A percentile compares a stretch with the other conserved stretches of the same genome.
phyloP scores from a whole-genome alignment of 192 early-diverging fungal genomes.

The Coemansia sp. region DNA sequence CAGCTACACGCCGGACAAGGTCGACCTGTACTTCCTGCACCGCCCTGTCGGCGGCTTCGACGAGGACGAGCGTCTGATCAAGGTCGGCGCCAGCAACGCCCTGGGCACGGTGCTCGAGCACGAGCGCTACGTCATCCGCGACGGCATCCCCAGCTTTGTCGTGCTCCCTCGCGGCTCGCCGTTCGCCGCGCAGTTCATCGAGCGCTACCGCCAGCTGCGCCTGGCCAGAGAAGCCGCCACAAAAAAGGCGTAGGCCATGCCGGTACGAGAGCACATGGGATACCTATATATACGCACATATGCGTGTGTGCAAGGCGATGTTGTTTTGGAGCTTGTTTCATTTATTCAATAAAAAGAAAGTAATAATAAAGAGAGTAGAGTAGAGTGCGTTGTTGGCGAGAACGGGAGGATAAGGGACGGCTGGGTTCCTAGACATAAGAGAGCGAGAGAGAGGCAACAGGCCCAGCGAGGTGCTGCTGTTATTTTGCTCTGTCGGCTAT shows the following conservation, averaged over 20 bases:
- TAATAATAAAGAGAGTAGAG: not conserved
- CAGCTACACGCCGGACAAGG: constrained; percentile 63
- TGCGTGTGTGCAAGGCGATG: too few relatives aligned
- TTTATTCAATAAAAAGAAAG: not conserved
- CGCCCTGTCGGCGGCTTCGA: constrained; percentile 46
- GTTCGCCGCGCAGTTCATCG: constrained; percentile 64
- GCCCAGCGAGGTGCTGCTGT: too few relatives aligned
- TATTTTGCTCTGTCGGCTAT: too few relatives aligned
- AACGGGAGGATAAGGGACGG: too few relatives aligned
- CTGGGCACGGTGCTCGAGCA: constrained; percentile 63
- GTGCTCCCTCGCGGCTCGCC: constrained; percentile 65
- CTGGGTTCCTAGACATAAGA: too few relatives aligned
- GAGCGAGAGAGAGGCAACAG: too few relatives aligned
- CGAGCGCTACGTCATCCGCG: constrained; percentile 67
- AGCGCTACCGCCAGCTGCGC: constrained; percentile 56
- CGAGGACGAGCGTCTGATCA: constrained; percentile 59
- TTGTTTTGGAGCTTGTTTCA: too few relatives aligned
- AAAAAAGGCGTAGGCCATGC: too few relatives aligned
- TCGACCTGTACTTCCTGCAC: constrained; percentile 82
- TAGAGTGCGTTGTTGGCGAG: too few relatives aligned
- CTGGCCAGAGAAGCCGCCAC: constrained; percentile 14
- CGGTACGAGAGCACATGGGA: too few relatives aligned
- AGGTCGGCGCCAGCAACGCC: constrained; percentile 58
- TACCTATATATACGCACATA: too few relatives aligned
- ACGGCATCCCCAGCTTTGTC: constrained; percentile 84